Base-by-base conservation (phyloP, 169 alveolate genomes). In the Cryptosporidium ubiquitum region DNA sequence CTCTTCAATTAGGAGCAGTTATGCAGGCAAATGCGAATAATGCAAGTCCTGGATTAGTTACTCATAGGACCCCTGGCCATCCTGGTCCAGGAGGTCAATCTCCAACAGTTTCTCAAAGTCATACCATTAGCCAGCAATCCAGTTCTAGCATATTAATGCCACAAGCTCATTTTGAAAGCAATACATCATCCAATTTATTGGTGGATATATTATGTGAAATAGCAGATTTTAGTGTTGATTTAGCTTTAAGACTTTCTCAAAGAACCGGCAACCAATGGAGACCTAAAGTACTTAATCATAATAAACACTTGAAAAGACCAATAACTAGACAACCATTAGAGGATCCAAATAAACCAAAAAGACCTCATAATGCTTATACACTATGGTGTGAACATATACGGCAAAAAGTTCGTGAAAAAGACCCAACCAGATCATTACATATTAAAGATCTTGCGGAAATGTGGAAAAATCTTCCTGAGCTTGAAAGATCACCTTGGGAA, bases 331-430 rank as follows among this genome's bases (percentile, higher is more conserved):
- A 74, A 57, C 86, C 70, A 55, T 39, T 74, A 55, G 86, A 74
- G 58, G 71, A 74, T 26, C 86, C 70, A 47, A 74, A 74, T 57
- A 74, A 74, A 57, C 86, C 86, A 16, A 74, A 74, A 33, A 74
- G 86, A 74, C 86, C 86, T 35, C 86, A 74, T 57, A 74, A 74
- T 57, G 86, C 86, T 60, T 74, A 74, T 42, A 74, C 86, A 47
- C 86, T 74, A n/a, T 74, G 86, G 86, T 74, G 86, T 20, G 86
- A 74, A 57, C 86, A 74, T 37, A 74, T 74, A 14, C 60, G 86
- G n/a, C 86, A 74, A 74, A 74, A 74, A 58, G 74, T 74, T 5
- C 86, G 86, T 35, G 86, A 74, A 74, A 74, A 74, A 35, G 86
- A 74, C 61, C 86, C 86, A 5, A 74, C 73, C 10, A 74, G 86